A percentile compares a stretch with the other conserved stretches of the same genome.
These are phyloP conservation scores for Entoloma clypeatum DNA, from an alignment of 1,284 basidiomycete genomes.

Conservation along the genomic window DNA sequence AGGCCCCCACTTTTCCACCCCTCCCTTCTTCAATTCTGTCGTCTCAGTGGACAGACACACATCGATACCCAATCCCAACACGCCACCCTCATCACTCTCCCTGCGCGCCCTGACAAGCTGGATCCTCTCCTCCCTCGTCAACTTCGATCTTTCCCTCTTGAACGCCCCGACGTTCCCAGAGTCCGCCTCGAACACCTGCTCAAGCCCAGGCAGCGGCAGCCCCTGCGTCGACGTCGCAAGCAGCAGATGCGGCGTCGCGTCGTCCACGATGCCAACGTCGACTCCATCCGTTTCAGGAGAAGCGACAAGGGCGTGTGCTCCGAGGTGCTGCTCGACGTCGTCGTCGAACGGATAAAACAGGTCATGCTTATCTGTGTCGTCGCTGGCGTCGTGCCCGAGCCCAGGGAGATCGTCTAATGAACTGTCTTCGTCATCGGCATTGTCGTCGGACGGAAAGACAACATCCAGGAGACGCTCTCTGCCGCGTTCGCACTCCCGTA, in stretches of 20 bases:
- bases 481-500: slow-evolving; percentile 77
- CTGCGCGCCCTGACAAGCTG: slow-evolving; percentile 51
- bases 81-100: slow-evolving; percentile 35
- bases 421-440: slow-evolving; percentile 35
- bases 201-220: slow-evolving; percentile 58
- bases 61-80: slow-evolving; percentile 17
- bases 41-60: slow-evolving; percentile 16
- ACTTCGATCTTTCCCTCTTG: slow-evolving; percentile 52
- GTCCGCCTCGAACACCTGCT: slow-evolving; percentile 76
- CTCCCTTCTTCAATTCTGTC: too few species aligned
- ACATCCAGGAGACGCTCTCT: slow-evolving; percentile 57
- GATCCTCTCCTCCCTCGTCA: slow-evolving; percentile 72
- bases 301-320: slow-evolving; percentile 26
- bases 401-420: slow-evolving; percentile 44
- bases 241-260: slow-evolving; percentile 54
- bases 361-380: slow-evolving; percentile 50
- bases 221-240: slow-evolving; percentile 46
- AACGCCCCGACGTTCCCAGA: slow-evolving; percentile 39
- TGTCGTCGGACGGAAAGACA: slow-evolving; percentile 40
- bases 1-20: slow-evolving; percentile 59
- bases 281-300: too few species aligned
- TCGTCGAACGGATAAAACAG: slow-evolving; percentile 31
- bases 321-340: slow-evolving; percentile 19
- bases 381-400: slow-evolving; percentile 49
- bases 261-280: slow-evolving; percentile 37